Evolutionary conservation across 2,329 filamentous ascomycete species (phyloP).

Genomic region (Pseudopithomyces chartarum): DNA sequence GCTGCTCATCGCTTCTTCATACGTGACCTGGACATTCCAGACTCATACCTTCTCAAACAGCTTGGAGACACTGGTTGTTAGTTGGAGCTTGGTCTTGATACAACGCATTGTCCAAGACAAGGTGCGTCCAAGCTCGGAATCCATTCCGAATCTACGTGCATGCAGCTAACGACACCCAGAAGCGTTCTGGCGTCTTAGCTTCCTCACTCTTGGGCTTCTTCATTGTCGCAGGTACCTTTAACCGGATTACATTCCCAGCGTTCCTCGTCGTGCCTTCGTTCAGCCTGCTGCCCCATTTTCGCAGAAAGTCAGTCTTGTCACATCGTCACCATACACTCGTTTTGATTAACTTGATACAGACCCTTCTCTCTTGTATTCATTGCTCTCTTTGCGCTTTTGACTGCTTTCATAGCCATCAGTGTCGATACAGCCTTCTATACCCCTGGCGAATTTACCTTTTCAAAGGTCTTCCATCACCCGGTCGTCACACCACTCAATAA

Average conservation of each 20-base stretch:
- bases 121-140: slow-evolving; percentile 56
- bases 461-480: slow-evolving; percentile 62
- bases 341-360: slow-evolving; percentile 41
- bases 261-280: slow-evolving; percentile 85
- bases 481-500: slow-evolving; percentile 60
- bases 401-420: slow-evolving; percentile 73
- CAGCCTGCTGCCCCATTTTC: slow-evolving; percentile 83
- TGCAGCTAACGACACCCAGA: slow-evolving; percentile 55
- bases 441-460: slow-evolving; percentile 65
- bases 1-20: slow-evolving; percentile 88
- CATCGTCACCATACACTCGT: neutral
- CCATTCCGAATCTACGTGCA: slow-evolving; percentile 23
- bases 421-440: slow-evolving; percentile 86
- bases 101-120: slow-evolving; percentile 80
- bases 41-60: slow-evolving; percentile 99
- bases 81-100: slow-evolving; percentile 92
- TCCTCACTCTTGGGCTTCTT: slow-evolving; percentile 81
- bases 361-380: slow-evolving; percentile 67
- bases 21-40: slow-evolving; percentile 98
- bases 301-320: slow-evolving; percentile 68
- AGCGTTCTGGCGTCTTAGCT: slow-evolving; percentile 75
- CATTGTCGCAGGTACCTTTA: slow-evolving; percentile 86
- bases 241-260: slow-evolving; percentile 95
- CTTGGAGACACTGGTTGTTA: slow-evolving; percentile 87
- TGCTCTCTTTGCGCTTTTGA: slow-evolving; percentile 67